Base-by-base conservation (phyloP, 257 asterid genomes). In the Solanum chiquidenum region DNA sequence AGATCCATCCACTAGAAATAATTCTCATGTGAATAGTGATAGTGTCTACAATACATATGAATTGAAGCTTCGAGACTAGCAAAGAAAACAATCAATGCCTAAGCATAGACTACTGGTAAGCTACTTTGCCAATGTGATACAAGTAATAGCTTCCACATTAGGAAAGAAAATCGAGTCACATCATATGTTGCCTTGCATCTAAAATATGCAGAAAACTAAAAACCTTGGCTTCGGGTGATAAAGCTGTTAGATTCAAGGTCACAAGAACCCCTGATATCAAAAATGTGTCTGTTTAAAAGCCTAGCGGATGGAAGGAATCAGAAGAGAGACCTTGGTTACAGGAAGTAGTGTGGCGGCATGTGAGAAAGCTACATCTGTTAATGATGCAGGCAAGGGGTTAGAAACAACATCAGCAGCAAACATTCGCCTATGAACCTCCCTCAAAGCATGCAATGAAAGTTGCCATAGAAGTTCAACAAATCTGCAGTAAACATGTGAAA, bases 291-390 rank as follows among this genome's bases (percentile, higher is more conserved):
- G 85, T 83, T 62, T 68, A 55, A n/a, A 88, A 72, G 31, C 55
- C 74, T 86, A 79, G 84, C 62, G 16, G 69, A 14, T 11, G 83
- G 83, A 89, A 83, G 89, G 83, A 52, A 84, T 37, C 37, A 86
- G 58, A 85, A 72, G 18, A 7, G 71, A 91, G 83, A 97, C 99
- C 98, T 96, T 96, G 52, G 99, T 97, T 87, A 97, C 96, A 83
- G 99, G 99, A 86, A 97, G 95, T 87, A 97, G 92, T 23, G 99
- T 92, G 89, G 99, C 99, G 5, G 99, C 99, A 91, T 97, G 99
- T 9, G 99, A 97, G 90, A 97, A 97, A 88, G 99, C 99, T 90
- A 97, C 99, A 93, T 97, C 99, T 60, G 99, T 97, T 90, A 97
- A 90, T 75, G 99, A 98, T 74, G 98, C 98, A 72, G 99, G 99